Evolutionary conservation across 2,329 filamentous ascomycete genomes (phyloP), one percentile per base, ranked within the genome.

Genomic region (Coniochaeta sp.): DNA sequence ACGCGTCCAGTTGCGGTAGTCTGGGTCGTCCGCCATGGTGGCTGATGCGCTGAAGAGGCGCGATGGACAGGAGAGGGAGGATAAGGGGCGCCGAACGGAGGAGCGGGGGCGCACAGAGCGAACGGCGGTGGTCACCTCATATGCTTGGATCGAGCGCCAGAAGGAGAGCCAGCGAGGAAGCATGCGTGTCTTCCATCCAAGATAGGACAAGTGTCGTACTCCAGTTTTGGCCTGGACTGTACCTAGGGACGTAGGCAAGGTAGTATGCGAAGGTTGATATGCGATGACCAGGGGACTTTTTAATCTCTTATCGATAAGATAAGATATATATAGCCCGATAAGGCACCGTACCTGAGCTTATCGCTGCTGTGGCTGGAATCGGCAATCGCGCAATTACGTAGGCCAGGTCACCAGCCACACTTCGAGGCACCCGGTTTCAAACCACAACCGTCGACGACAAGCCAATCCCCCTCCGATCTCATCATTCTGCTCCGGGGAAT

Each of bases 1-100:
- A 63, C 84, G 86, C 59, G 82, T 86, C 89, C 89, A 93, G 64
- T 78, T 79, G 44, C 79, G 79, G 74, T 93, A 93, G 59, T 70
- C 64, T 24, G 63, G n/a, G 26, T 24, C 57, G 30, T 58, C 28
- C 32, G 60, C 42, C 57, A 59, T 64, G 59, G 66, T 70, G 62
- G 52, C 47, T 65, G 69, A 65, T 55, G 22, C 38, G 36, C 55
- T 57, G 36, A 57, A 57, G 55, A 19, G 16, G 14, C 55, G 34
- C 22, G 26, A 26, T 19, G 19, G 17, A 14, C 17, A 28, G 30
- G 22, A 3, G 30, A 36, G 3, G 30, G 44, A 1, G 12, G 8
- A 59, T 32, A 36, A 19, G 56, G 56, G 26, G 22, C n/a, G 38
- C 26, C 19, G 26, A 19, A 19, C 10, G 12, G 8, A 57, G 17